Conservation (phyloP, 257 asterid species). For the Salvia miltiorrhiza region DNA sequence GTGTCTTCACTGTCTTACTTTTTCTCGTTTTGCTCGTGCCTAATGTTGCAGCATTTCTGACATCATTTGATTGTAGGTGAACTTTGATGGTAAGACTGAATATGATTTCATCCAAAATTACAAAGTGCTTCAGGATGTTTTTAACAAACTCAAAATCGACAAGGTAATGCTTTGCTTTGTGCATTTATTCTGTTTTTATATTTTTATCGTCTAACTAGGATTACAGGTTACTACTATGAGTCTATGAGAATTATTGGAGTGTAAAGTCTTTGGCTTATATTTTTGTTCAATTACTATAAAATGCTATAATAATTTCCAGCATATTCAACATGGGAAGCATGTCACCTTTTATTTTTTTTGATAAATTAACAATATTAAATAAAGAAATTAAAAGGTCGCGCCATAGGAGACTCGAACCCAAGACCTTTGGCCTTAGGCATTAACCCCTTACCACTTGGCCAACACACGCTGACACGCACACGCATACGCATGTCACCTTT, state of each 20-base stretch:
- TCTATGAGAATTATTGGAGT: neutral
- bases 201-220: neutral
- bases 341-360: too few relatives aligned
- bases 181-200: neutral
- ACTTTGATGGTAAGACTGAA: constrained; percentile 92
- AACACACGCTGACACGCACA: too few relatives aligned
- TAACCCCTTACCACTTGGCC: too few relatives aligned
- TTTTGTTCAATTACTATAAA: neutral
- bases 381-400: too few relatives aligned
- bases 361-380: too few relatives aligned
- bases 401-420: too few relatives aligned
- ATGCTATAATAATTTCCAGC: neutral
- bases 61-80: constrained; percentile 49
- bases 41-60: constrained; percentile 20
- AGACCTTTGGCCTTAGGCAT: too few relatives aligned
- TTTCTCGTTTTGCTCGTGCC: neutral
- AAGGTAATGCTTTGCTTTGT: constrained; percentile 47
- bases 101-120: constrained; percentile 93
- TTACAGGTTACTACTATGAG: constrained; percentile 2
- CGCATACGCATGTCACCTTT: neutral
- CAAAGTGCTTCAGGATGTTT: constrained; percentile 95
- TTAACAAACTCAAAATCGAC: constrained; percentile 76
- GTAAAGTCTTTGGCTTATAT: neutral
- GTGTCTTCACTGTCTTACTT: neutral
- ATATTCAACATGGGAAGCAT: too few relatives aligned